Conservation (phyloP, 495 filamentous ascomycete species). For the Echria macrotheca region DNA sequence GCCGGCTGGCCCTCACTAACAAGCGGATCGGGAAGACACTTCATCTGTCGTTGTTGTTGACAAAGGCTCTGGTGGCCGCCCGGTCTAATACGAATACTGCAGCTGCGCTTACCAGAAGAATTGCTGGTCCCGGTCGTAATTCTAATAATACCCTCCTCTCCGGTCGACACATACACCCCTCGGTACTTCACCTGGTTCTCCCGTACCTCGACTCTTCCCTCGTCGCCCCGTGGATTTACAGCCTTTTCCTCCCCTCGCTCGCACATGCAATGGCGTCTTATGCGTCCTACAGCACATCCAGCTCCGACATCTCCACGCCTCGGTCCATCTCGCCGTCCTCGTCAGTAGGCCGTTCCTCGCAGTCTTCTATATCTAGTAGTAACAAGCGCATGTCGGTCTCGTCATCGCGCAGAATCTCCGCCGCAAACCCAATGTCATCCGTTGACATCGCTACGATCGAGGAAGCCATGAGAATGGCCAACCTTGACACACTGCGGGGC, state of each 20-base stretch:
- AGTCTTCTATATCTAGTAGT: conserved; percentile 42
- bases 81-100: conserved; percentile 12
- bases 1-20: conserved; percentile 8
- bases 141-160: conserved; percentile 7
- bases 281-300: conserved; percentile 34
- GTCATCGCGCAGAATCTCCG: conserved; percentile 40
- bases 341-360: conserved; percentile 45
- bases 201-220: conserved; percentile 18
- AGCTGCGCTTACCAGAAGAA: conserved; percentile 5
- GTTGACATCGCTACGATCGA: conserved; percentile 49
- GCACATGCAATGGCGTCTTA: conserved; percentile 46
- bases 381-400: conserved; percentile 50
- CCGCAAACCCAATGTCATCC: conserved; percentile 49
- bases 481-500: conserved; percentile 47
- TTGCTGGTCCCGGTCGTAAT: conserved; percentile 9
- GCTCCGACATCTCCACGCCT: conserved; percentile 49
- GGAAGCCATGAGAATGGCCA: conserved; percentile 48
- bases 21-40: conserved; percentile 6
- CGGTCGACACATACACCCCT: background rate
- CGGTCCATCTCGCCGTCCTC: conserved; percentile 48
- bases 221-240: conserved; percentile 17
- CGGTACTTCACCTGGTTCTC: conserved; percentile 16
- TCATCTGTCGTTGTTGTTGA: conserved; percentile 12
- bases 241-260: conserved; percentile 16
- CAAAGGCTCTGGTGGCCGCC: conserved; percentile 15